phyloP scores from a whole-genome alignment of 805 yeast species.

The Grigorovia jiainica region DNA sequence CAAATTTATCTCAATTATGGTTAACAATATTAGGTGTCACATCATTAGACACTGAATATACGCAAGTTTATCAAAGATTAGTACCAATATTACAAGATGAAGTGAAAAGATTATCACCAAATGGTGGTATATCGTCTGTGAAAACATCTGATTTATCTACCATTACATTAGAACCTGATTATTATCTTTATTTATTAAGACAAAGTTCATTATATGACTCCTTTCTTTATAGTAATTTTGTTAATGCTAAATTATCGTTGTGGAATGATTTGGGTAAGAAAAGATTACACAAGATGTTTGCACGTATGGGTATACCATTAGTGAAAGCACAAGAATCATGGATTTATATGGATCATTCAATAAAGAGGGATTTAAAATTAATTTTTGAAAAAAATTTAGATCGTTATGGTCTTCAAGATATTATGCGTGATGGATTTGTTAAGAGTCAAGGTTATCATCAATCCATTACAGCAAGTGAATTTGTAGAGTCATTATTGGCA shows the following conservation, averaged over 20 bases:
- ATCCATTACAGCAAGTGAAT: slow-evolving; percentile 82
- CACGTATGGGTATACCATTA: slow-evolving; percentile 90
- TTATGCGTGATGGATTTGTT: slow-evolving; percentile 77
- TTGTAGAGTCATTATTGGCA: slow-evolving; percentile 82
- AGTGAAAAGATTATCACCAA: slow-evolving; percentile 56
- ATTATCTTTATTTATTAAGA: slow-evolving; percentile 72
- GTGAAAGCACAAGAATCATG: slow-evolving; percentile 85
- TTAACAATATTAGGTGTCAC: slow-evolving; percentile 80
- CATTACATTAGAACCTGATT: slow-evolving; percentile 70
- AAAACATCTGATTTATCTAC: slow-evolving; percentile 36
- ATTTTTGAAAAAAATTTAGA: slow-evolving; percentile 65
- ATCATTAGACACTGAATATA: slow-evolving; percentile 63
- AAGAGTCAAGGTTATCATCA: slow-evolving; percentile 85
- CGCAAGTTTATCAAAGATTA: slow-evolving; percentile 61
- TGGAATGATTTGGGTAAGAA: slow-evolving; percentile 92
- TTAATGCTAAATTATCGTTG: slow-evolving; percentile 73
- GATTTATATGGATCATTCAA: slow-evolving; percentile 75
- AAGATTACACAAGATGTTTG: slow-evolving; percentile 80
- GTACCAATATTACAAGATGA: slow-evolving; percentile 76
- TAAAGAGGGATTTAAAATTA: slow-evolving; percentile 62
- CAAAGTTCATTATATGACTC: slow-evolving; percentile 92
- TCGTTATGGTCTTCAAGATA: slow-evolving; percentile 70
- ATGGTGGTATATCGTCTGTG: slow-evolving; percentile 6
- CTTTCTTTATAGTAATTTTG: slow-evolving; percentile 82
- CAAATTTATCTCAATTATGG: slow-evolving; percentile 66